These are phyloP conservation scores for Beta vulgaris DNA, from an alignment of 148 eudicot genomes.

Conservation along the genomic window DNA sequence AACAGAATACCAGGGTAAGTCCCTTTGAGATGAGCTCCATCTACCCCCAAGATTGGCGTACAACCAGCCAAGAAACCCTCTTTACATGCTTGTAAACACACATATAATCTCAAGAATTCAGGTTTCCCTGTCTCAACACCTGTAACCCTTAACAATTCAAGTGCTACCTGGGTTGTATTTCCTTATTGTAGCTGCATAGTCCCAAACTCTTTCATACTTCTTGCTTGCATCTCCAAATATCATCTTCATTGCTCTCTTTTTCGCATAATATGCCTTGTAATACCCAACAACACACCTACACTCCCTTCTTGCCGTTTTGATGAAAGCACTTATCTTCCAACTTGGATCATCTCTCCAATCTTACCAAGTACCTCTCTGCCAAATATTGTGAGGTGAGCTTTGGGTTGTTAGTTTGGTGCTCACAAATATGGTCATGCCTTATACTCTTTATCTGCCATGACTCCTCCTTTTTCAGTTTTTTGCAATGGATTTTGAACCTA, in stretches of 20 bases:
- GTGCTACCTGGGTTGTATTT: neutral
- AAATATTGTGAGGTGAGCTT: neutral
- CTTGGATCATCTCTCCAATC: neutral
- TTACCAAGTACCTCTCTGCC: neutral
- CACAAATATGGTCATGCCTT: neutral
- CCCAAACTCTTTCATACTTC: slow-evolving; percentile 4
- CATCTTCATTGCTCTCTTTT: neutral
- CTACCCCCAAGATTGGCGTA: neutral
- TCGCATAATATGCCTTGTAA: neutral
- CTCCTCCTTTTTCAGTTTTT: neutral
- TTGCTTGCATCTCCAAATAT: neutral
- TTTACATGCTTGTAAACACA: slow-evolving; percentile 2
- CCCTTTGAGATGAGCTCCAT: neutral
- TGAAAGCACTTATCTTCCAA: neutral
- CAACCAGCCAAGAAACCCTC: neutral
- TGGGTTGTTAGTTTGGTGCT: neutral
- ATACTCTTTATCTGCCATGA: neutral
- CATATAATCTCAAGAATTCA: neutral
- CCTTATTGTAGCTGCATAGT: neutral
- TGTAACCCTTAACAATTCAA: neutral
- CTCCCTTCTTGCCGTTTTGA: neutral
- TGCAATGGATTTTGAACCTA: neutral
- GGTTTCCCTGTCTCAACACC: neutral
- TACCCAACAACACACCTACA: neutral
- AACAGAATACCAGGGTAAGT: neutral